Percentiles rank a stretch among this genome's conserved stretches.
phyloP scores from a whole-genome alignment of 2,329 filamentous ascomycete genomes.

The Tolypocladium cylindrosporum region DNA sequence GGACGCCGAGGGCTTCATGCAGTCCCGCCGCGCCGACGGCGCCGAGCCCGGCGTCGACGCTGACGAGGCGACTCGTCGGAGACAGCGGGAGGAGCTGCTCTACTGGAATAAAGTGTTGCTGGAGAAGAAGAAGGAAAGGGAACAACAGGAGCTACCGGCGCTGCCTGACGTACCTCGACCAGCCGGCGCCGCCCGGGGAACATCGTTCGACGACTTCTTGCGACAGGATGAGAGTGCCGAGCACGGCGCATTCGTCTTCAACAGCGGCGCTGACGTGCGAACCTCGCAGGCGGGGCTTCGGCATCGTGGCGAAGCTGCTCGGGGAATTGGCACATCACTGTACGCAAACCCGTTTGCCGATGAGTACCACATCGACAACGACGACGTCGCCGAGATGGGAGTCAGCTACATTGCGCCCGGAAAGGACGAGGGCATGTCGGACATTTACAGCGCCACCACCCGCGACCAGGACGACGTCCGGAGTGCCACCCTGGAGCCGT shows the following conservation, averaged over 20 bases:
- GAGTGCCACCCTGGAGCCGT: conserved; percentile 13
- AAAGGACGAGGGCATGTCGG: conserved; percentile 37
- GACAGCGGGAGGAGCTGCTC: conserved; percentile 54
- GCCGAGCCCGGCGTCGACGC: conserved; percentile 44
- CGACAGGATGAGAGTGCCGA: conserved; percentile 39
- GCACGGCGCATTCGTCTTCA: conserved; percentile 46
- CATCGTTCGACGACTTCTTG: conserved; percentile 51
- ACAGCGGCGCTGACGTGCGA: conserved; percentile 39
- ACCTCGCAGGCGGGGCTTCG: conserved; percentile 35
- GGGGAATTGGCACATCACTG: conserved; percentile 32
- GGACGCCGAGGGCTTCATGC: conserved; percentile 53
- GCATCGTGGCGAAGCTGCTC: conserved; percentile 34
- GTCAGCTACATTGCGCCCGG: conserved; percentile 32
- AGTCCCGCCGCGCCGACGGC: conserved; percentile 33
- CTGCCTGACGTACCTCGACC: not conserved
- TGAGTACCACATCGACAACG: conserved; percentile 40
- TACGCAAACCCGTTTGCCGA: conserved; percentile 52
- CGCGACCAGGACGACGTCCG: conserved; percentile 19
- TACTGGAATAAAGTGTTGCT: conserved; percentile 53
- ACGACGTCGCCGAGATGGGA: conserved; percentile 31
- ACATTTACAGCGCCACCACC: conserved; percentile 50
- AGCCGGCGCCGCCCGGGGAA: conserved; percentile 15
- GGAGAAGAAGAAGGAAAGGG: conserved; percentile 35
- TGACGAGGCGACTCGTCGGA: conserved; percentile 49
- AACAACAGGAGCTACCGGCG: conserved; percentile 3